phyloP scores from a whole-genome alignment of 345 rosid genomes.

The Odontarrhena argentea region DNA sequence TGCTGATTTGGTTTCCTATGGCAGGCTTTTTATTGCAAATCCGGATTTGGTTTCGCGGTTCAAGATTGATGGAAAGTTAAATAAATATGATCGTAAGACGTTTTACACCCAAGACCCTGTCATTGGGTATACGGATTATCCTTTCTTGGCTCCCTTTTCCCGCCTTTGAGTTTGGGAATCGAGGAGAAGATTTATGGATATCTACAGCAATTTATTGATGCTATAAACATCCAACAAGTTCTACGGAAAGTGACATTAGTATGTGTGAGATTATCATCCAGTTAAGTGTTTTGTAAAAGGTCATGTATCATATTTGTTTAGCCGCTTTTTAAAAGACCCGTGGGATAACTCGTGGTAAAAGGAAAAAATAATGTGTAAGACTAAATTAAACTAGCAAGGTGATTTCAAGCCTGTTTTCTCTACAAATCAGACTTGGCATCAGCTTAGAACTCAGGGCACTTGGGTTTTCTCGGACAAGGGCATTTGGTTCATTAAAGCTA shows the following conservation, averaged over 20 bases:
- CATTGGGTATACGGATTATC: conserved; percentile 81
- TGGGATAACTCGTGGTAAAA: no score
- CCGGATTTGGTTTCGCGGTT: conserved; percentile 76
- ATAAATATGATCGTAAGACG: conserved; percentile 61
- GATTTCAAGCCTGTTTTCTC: no score
- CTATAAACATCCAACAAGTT: neutral
- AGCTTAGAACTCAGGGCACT: no score
- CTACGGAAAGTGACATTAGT: neutral
- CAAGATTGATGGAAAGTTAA: conserved; percentile 56
- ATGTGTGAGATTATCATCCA: neutral
- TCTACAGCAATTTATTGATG: neutral
- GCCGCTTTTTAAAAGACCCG: no score
- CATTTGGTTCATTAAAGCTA: no score
- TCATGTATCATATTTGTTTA: no score
- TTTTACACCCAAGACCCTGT: conserved; percentile 74
- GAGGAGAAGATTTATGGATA: conserved; percentile 5
- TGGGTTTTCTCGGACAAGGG: no score
- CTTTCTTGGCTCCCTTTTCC: conserved; percentile 41
- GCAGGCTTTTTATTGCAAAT: conserved; percentile 79
- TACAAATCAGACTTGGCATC: no score
- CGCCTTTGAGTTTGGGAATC: conserved; percentile 32
- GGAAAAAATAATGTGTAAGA: no score
- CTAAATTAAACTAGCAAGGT: no score
- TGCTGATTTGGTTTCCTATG: conserved; percentile 78
- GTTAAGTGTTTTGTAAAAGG: no score